These are phyloP conservation scores for Globomyces pollinis-pini DNA, from an alignment of 192 early-diverging fungal species.

Conservation along the genomic window DNA sequence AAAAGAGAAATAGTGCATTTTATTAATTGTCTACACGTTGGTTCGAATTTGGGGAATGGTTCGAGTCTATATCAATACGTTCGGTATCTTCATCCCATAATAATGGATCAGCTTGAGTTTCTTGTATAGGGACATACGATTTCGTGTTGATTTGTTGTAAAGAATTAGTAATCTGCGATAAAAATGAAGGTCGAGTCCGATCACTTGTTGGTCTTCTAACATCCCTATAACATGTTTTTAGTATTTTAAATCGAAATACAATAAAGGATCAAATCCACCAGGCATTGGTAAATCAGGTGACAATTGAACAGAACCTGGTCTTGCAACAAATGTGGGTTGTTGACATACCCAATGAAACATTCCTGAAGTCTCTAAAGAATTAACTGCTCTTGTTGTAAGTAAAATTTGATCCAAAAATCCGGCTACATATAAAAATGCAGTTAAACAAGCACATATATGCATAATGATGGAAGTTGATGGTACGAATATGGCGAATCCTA, in stretches of 20 bases:
- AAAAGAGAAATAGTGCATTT: no score
- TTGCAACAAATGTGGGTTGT: background rate
- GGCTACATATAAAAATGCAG: background rate
- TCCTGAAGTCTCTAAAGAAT: background rate
- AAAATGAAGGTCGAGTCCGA: conserved; percentile 4
- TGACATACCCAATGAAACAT: background rate
- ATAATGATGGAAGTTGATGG: background rate
- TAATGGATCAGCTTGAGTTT: background rate
- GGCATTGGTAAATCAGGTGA: background rate
- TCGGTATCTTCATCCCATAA: conserved; percentile 5
- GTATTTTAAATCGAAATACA: background rate
- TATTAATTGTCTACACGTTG: no score
- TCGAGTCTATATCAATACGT: no score
- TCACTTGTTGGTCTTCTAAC: background rate
- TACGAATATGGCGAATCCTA: background rate
- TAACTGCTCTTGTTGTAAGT: background rate
- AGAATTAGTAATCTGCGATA: conserved; percentile 4
- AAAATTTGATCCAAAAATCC: conserved; percentile 1
- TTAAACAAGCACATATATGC: background rate
- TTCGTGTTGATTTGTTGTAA: background rate
- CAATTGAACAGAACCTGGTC: conserved; percentile 6
- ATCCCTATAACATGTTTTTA: background rate
- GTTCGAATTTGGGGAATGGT: no score
- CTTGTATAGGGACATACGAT: background rate
- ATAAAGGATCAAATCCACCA: background rate